phyloP scores from a whole-genome alignment of 2,329 filamentous ascomycete genomes.

The Rhynchosporium secalis region DNA sequence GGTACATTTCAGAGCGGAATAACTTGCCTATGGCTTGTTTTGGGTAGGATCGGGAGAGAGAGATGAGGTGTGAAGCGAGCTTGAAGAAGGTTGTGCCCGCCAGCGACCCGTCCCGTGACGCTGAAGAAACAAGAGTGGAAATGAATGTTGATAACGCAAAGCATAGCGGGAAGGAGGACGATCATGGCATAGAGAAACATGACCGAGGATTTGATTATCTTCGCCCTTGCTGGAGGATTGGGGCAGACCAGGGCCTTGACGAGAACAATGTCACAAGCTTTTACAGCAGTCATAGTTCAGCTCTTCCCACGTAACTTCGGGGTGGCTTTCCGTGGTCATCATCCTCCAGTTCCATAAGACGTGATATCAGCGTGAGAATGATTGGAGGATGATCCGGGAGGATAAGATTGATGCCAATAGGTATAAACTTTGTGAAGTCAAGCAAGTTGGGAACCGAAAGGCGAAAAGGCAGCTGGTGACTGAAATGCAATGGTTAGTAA shows the following conservation, averaged over 20 bases:
- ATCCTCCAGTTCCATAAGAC: too few relatives aligned
- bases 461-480: constrained; percentile 1
- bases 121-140: neutral
- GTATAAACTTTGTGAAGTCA: neutral
- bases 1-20: neutral
- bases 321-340: too few relatives aligned
- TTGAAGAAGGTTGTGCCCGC: constrained; percentile 7
- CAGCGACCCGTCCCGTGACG: neutral
- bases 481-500: neutral
- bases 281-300: too few relatives aligned
- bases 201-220: neutral
- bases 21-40: too few relatives aligned
- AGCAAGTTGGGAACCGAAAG: constrained; percentile 7
- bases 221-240: too few relatives aligned
- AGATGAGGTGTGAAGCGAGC: neutral
- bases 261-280: too few relatives aligned
- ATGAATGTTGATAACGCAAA: neutral
- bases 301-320: too few relatives aligned
- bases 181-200: neutral
- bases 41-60: neutral
- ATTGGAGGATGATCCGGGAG: too few relatives aligned
- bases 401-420: too few relatives aligned
- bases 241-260: too few relatives aligned
- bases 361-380: neutral
- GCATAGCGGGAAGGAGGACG: neutral